phyloP scores from a whole-genome alignment of 495 filamentous ascomycete genomes.

The Aspergillus biplanus region DNA sequence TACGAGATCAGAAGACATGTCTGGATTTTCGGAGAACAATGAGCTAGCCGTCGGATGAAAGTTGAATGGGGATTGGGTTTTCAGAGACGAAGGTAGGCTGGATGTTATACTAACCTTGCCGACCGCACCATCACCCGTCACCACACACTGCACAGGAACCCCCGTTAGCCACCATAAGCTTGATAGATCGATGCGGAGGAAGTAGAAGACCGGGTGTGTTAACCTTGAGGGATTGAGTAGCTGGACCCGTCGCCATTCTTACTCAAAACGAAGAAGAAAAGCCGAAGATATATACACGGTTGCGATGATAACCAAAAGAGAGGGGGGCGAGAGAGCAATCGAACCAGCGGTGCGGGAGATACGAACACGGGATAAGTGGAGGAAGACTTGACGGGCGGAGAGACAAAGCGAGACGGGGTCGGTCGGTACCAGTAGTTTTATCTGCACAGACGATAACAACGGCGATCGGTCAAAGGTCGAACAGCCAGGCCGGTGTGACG shows the following conservation, averaged over 20 bases:
- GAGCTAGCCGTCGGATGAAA: slow-evolving; percentile 8
- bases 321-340: slow-evolving; percentile 10
- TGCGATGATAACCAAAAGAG: slow-evolving; percentile 16
- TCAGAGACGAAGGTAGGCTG: slow-evolving; percentile 3
- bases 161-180: slow-evolving; percentile 32
- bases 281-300: slow-evolving; percentile 17
- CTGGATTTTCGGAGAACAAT: slow-evolving; percentile 47
- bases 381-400: slow-evolving; percentile 11
- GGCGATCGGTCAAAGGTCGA: slow-evolving; percentile 17
- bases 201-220: slow-evolving; percentile 21
- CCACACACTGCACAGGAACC: slow-evolving; percentile 73
- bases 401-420: slow-evolving; percentile 20
- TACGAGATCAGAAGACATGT: slow-evolving; percentile 99
- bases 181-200: slow-evolving; percentile 22
- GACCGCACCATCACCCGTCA: slow-evolving; percentile 98
- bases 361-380: slow-evolving; percentile 12
- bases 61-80: background rate
- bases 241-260: slow-evolving; percentile 66
- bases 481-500: background rate
- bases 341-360: slow-evolving; percentile 20
- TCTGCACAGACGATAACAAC: slow-evolving; percentile 20
- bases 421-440: slow-evolving; percentile 5
- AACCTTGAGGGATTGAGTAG: slow-evolving; percentile 79
- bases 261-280: slow-evolving; percentile 15
- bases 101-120: slow-evolving; percentile 72